A percentile compares a stretch with the other conserved stretches of the same genome.
These are phyloP conservation scores for Aspergillus bertholletiae DNA, from an alignment of 495 filamentous ascomycete species.

Conservation along the genomic window DNA sequence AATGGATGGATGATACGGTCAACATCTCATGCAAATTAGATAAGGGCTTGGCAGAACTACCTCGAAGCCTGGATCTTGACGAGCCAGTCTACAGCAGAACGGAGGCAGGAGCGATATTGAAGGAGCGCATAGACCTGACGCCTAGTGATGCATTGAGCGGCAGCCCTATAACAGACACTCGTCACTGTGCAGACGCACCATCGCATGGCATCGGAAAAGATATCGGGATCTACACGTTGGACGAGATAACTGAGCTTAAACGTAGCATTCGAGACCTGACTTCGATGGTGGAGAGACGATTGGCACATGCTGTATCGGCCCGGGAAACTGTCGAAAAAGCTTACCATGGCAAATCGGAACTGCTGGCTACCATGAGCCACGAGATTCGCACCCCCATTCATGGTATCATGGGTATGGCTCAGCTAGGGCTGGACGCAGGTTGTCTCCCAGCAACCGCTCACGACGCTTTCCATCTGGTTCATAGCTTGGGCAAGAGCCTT, in stretches of 20 bases:
- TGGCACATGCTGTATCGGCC: constrained; percentile 12
- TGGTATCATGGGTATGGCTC: constrained; percentile 64
- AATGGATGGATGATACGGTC: not conserved
- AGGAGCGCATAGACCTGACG: too few relatives aligned
- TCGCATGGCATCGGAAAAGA: not conserved
- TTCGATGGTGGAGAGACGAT: not conserved
- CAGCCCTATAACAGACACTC: too few relatives aligned
- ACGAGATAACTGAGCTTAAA: not conserved
- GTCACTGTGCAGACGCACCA: not conserved
- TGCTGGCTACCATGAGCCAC: constrained; percentile 37
- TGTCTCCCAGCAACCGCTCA: constrained; percentile 66
- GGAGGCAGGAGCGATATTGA: not conserved
- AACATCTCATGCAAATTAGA: not conserved
- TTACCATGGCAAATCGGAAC: constrained; percentile 55
- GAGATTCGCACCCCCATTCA: constrained; percentile 44
- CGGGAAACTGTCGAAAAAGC: constrained; percentile 48
- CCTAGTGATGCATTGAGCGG: too few relatives aligned
- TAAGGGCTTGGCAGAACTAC: not conserved
- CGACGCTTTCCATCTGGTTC: constrained; percentile 90
- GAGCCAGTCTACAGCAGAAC: not conserved
- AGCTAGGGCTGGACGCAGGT: constrained; percentile 59
- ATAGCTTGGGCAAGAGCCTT: constrained; percentile 56
- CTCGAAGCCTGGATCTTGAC: not conserved
- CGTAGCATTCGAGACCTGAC: not conserved
- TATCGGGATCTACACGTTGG: not conserved